phyloP scores from a whole-genome alignment of 2,329 filamentous ascomycete species.

The Scleromitrula shiraiana region DNA sequence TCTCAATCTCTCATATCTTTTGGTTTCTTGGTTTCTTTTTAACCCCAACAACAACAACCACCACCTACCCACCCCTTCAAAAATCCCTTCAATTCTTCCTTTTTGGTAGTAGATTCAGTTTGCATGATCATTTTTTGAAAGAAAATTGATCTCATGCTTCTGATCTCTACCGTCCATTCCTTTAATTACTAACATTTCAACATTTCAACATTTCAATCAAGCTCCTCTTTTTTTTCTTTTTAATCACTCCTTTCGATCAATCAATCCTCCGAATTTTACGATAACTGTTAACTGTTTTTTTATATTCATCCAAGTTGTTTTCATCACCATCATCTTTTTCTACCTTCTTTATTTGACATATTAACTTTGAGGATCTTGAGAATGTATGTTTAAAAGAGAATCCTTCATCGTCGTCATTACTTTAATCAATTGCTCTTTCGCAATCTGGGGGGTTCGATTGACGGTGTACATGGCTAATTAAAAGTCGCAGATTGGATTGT shows the following conservation, averaged over 20 bases:
- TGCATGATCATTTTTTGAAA: slow-evolving; percentile 3
- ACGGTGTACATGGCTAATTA: slow-evolving; percentile 5
- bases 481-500: slow-evolving; percentile 8
- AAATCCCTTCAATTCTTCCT: too few species aligned
- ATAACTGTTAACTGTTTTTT: too few species aligned
- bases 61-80: neutral
- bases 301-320: slow-evolving; percentile 7
- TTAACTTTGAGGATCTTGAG: neutral
- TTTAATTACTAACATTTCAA: slow-evolving; percentile 6
- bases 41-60: neutral
- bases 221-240: too few species aligned
- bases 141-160: slow-evolving; percentile 5
- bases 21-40: too few species aligned
- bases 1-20: neutral
- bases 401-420: neutral
- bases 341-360: neutral
- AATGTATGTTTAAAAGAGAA: slow-evolving; percentile 3
- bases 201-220: slow-evolving; percentile 2
- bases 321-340: neutral
- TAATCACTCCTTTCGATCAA: too few species aligned
- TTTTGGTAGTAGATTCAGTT: slow-evolving; percentile 12
- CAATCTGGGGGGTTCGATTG: neutral
- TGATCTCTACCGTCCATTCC: slow-evolving; percentile 13
- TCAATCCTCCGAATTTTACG: neutral
- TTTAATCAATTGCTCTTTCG: neutral